Evolutionary conservation across 202 grass and related monocot genomes (phyloP).

Genomic region (Schoenoplectus tabernaemontani): DNA sequence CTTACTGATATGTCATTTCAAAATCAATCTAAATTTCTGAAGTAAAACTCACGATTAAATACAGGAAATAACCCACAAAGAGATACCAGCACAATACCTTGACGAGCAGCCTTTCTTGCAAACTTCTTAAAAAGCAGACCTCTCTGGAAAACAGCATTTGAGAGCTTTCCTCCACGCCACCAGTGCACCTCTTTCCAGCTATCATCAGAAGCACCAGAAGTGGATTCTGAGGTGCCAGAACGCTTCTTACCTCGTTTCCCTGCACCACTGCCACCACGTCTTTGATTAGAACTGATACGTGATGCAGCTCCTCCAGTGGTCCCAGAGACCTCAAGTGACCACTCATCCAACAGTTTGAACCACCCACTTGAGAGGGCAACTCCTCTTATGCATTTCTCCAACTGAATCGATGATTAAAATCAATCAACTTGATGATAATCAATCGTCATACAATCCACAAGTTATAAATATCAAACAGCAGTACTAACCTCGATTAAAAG

Average conservation of each 20-base stretch:
- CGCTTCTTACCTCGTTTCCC: slow-evolving; percentile 60
- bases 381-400: slow-evolving; percentile 79
- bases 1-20: background rate
- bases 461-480: slow-evolving; percentile 1
- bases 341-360: slow-evolving; percentile 71
- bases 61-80: slow-evolving; percentile 11
- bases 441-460: background rate
- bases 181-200: slow-evolving; percentile 74
- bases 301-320: slow-evolving; percentile 34
- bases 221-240: slow-evolving; percentile 42
- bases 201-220: slow-evolving; percentile 44
- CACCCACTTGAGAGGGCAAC: slow-evolving; percentile 72
- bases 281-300: slow-evolving; percentile 48
- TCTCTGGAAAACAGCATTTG: slow-evolving; percentile 67
- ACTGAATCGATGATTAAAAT: slow-evolving; percentile 37
- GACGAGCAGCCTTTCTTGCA: slow-evolving; percentile 79
- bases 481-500: slow-evolving; percentile 89
- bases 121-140: slow-evolving; percentile 36
- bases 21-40: background rate
- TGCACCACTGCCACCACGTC: slow-evolving; percentile 50
- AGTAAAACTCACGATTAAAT: background rate
- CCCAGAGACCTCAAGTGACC: slow-evolving; percentile 44
- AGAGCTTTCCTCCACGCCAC: slow-evolving; percentile 76
- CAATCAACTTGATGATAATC: background rate
- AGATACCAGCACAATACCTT: slow-evolving; percentile 50